These are phyloP conservation scores for Aquilaria agallochum DNA, from an alignment of 441 rosid genomes.

Conservation along the genomic window DNA sequence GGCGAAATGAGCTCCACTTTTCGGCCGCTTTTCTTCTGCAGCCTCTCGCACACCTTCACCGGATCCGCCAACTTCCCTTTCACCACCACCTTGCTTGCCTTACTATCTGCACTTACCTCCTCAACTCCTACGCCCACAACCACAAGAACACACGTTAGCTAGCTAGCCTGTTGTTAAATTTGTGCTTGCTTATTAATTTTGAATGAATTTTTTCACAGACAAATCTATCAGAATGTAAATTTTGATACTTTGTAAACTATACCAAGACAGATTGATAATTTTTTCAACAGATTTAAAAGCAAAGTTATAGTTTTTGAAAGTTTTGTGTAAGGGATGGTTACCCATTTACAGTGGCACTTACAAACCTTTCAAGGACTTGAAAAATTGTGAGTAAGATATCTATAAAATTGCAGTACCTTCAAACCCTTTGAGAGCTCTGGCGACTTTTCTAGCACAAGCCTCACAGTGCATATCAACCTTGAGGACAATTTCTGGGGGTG, in stretches of 20 bases:
- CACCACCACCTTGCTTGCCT: conserved; percentile 47
- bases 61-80: conserved; percentile 49
- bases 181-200: too few relatives aligned
- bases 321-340: too few relatives aligned
- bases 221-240: background rate
- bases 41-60: conserved; percentile 35
- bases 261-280: too few relatives aligned
- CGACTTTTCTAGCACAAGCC: conserved; percentile 50
- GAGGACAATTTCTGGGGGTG: conserved; percentile 38
- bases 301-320: too few relatives aligned
- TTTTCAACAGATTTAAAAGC: too few relatives aligned
- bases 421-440: conserved; percentile 38
- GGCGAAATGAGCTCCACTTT: conserved; percentile 52
- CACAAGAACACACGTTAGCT: too few relatives aligned
- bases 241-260: too few relatives aligned
- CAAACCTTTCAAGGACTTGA: background rate
- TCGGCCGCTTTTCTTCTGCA: conserved; percentile 43
- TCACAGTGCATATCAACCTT: conserved; percentile 56
- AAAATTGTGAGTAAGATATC: background rate
- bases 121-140: conserved; percentile 33
- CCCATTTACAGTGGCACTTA: too few relatives aligned
- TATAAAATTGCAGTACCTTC: conserved; percentile 21
- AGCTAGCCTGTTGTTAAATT: too few relatives aligned
- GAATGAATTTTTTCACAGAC: too few relatives aligned
- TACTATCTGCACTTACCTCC: conserved; percentile 32